Conservation (phyloP, 495 filamentous ascomycete species). For the Amniculicola lignicola region DNA sequence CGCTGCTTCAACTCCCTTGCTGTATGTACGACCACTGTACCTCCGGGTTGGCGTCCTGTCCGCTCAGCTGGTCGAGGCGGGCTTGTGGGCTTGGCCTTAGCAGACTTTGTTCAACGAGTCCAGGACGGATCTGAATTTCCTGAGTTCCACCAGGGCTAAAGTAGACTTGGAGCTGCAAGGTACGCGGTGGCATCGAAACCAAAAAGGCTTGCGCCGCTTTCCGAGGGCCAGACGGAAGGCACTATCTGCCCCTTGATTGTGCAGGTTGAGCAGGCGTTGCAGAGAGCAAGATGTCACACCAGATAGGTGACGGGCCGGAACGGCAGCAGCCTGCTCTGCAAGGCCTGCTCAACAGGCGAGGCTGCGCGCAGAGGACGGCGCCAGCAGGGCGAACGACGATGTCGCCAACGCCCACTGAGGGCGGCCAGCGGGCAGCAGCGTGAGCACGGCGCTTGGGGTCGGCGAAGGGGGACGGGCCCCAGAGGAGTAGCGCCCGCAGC, state of each 20-base stretch:
- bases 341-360: background rate
- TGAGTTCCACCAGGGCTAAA: slow-evolving; percentile 11
- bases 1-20: no score
- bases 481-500: slow-evolving; percentile 22
- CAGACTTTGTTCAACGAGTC: slow-evolving; percentile 13
- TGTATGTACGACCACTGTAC: slow-evolving; percentile 27
- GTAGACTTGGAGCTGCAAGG: slow-evolving; percentile 29
- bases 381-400: slow-evolving; percentile 5
- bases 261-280: slow-evolving; percentile 24
- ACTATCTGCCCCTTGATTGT: slow-evolving; percentile 29
- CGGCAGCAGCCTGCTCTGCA: background rate
- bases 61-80: slow-evolving; percentile 9
- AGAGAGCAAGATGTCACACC: slow-evolving; percentile 7
- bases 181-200: slow-evolving; percentile 19
- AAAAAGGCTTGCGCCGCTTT: slow-evolving; percentile 9
- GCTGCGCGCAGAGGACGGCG: slow-evolving; percentile 9
- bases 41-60: slow-evolving; percentile 2
- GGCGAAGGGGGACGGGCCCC: background rate
- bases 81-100: slow-evolving; percentile 9
- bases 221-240: slow-evolving; percentile 28
- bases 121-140: slow-evolving; percentile 17
- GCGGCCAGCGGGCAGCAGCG: background rate
- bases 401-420: slow-evolving; percentile 1
- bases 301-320: background rate
- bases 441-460: slow-evolving; percentile 9